phyloP scores from a whole-genome alignment of 176 grass and related monocot genomes.

The Phoenix dactylifera region DNA sequence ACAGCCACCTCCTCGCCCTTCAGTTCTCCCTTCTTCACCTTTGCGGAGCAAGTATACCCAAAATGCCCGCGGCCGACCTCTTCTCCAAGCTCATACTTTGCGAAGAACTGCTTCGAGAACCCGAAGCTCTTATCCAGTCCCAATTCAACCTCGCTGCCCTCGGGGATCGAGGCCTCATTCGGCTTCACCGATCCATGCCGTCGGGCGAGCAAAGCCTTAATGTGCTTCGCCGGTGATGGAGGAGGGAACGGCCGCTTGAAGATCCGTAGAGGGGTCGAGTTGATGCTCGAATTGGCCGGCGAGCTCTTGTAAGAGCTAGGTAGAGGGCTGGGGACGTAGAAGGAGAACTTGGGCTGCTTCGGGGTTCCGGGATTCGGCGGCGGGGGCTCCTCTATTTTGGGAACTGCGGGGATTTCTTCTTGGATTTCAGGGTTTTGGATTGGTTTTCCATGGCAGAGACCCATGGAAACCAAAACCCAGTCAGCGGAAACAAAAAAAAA shows the following conservation, averaged over 20 bases:
- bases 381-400: constrained; percentile 4
- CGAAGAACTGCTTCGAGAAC: constrained; percentile 57
- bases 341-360: constrained; percentile 47
- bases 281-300: constrained; percentile 33
- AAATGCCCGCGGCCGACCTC: constrained; percentile 80
- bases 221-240: constrained; percentile 78
- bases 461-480: constrained; percentile 29
- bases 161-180: constrained; percentile 59
- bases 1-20: constrained; percentile 76
- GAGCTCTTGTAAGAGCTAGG: constrained; percentile 46
- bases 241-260: constrained; percentile 44
- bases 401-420: constrained; percentile 16
- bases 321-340: constrained; percentile 59
- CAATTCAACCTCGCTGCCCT: constrained; percentile 44
- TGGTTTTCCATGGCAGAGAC: constrained; percentile 61
- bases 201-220: constrained; percentile 59
- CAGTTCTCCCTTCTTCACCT: constrained; percentile 67
- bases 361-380: constrained; percentile 32
- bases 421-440: constrained; percentile 12
- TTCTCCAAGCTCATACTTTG: constrained; percentile 63
- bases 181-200: constrained; percentile 64
- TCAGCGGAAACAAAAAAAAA: neutral
- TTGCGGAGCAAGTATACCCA: constrained; percentile 68
- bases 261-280: constrained; percentile 26
- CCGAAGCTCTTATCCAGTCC: constrained; percentile 68